phyloP scores from a whole-genome alignment of 345 rosid genomes.

The Camelina neglecta region DNA sequence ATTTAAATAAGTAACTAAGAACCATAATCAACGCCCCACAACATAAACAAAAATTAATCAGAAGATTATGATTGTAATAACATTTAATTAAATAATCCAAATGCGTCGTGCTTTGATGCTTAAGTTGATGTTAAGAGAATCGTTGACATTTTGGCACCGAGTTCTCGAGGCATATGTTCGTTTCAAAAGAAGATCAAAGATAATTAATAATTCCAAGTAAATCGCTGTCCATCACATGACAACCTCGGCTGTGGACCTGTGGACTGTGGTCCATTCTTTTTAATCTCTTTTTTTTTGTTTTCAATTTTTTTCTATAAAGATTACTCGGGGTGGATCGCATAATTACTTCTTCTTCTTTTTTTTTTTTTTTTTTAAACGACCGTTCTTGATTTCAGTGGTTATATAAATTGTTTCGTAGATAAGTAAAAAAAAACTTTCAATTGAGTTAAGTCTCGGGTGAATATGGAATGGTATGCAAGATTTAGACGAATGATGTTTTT shows the following conservation, averaged over 20 bases:
- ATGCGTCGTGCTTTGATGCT: conserved; percentile 41
- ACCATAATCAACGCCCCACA: conserved; percentile 26
- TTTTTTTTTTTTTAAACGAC: too few species aligned
- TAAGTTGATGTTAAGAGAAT: conserved; percentile 37
- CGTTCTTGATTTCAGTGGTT: neutral
- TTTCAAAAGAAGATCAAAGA: conserved; percentile 29
- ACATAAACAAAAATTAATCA: neutral
- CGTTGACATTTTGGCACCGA: conserved; percentile 47
- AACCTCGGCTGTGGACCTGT: conserved; percentile 27
- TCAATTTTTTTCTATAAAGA: neutral
- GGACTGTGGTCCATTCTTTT: conserved; percentile 17
- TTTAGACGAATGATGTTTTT: conserved; percentile 18
- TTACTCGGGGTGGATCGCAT: neutral
- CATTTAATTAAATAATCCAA: conserved; percentile 19
- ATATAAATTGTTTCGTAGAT: neutral
- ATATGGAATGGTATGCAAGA: conserved; percentile 10
- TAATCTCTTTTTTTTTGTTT: neutral
- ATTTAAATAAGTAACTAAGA: conserved; percentile 14
- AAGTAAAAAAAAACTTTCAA: neutral
- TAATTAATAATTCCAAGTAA: conserved; percentile 14
- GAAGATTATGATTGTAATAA: conserved; percentile 19
- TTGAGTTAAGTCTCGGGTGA: conserved; percentile 9
- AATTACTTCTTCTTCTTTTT: neutral
- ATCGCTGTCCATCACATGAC: conserved; percentile 41
- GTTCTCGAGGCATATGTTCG: conserved; percentile 43